phyloP scores from a whole-genome alignment of 225 moss, liverwort and hornwort species.

The Neckera pumila region DNA sequence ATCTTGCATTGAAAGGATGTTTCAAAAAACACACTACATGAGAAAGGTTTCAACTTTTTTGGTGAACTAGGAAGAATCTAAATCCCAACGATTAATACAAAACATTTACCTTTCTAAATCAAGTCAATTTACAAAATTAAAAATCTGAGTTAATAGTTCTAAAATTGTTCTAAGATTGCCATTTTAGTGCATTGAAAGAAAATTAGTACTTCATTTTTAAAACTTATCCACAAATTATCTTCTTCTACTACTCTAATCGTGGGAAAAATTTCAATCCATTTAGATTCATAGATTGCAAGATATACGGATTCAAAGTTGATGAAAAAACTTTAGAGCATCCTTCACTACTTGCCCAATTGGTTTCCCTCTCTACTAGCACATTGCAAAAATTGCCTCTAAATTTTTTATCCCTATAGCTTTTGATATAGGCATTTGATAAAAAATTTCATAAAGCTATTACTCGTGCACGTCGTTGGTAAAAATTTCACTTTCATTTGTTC shows the following conservation, averaged over 20 bases:
- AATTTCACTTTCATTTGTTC: not conserved
- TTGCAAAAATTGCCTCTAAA: rapidly evolving
- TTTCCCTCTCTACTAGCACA: not conserved
- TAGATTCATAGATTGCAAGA: not conserved
- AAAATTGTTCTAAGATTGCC: no score
- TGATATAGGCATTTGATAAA: not conserved
- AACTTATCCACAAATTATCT: not conserved
- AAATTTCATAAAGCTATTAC: not conserved
- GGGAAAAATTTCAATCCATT: not conserved
- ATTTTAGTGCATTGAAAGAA: not conserved
- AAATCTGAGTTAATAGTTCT: no score
- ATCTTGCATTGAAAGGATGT: not conserved
- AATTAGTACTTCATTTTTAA: not conserved
- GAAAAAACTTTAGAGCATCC: not conserved
- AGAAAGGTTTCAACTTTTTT: not conserved
- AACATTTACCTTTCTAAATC: not conserved
- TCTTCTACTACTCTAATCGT: no score
- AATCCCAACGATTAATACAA: rapidly evolving
- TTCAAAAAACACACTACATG: not conserved
- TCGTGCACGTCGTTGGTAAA: rapidly evolving
- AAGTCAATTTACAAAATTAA: not conserved
- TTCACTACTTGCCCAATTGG: not conserved
- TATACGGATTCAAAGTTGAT: not conserved
- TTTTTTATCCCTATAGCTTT: not conserved
- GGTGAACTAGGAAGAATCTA: not conserved